A percentile compares a stretch with the other conserved stretches of the same genome.
These are phyloP conservation scores for Abortiporus biennis DNA, from an alignment of 1,284 basidiomycete genomes.

Conservation along the genomic window DNA sequence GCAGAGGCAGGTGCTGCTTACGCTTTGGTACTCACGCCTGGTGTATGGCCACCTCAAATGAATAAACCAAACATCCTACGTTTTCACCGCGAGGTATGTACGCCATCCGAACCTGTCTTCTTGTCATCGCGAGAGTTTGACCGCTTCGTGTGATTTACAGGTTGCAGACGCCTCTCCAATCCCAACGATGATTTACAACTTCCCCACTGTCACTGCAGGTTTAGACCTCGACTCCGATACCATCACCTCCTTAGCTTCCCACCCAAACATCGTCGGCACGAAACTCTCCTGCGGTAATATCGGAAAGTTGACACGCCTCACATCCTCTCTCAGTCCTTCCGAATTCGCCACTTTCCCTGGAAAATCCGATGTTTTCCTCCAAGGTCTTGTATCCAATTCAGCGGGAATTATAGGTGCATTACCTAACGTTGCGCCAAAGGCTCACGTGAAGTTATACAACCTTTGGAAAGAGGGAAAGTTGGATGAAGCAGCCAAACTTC, in stretches of 20 bases:
- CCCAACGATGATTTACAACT: constrained; percentile 90
- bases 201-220: constrained; percentile 77
- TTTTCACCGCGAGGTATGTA: constrained; percentile 55
- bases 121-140: neutral
- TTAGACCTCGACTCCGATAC: constrained; percentile 85
- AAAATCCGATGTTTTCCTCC: constrained; percentile 59
- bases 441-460: constrained; percentile 58
- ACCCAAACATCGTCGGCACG: constrained; percentile 86
- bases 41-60: constrained; percentile 63
- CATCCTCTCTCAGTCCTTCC: constrained; percentile 42
- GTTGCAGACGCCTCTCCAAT: constrained; percentile 81
- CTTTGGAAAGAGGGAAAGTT: constrained; percentile 53
- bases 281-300: constrained; percentile 86
- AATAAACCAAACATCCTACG: constrained; percentile 51
- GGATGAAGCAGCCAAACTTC: constrained; percentile 63
- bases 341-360: constrained; percentile 64
- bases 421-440: constrained; percentile 74
- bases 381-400: constrained; percentile 61
- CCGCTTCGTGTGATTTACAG: constrained; percentile 33
- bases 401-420: constrained; percentile 71
- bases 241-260: constrained; percentile 64
- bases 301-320: constrained; percentile 78
- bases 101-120: neutral
- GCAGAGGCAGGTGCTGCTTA: constrained; percentile 76
- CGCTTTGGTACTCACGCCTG: constrained; percentile 70